These are phyloP conservation scores for Forsythia suspensa DNA, from an alignment of 257 asterid species.

Conservation along the genomic window DNA sequence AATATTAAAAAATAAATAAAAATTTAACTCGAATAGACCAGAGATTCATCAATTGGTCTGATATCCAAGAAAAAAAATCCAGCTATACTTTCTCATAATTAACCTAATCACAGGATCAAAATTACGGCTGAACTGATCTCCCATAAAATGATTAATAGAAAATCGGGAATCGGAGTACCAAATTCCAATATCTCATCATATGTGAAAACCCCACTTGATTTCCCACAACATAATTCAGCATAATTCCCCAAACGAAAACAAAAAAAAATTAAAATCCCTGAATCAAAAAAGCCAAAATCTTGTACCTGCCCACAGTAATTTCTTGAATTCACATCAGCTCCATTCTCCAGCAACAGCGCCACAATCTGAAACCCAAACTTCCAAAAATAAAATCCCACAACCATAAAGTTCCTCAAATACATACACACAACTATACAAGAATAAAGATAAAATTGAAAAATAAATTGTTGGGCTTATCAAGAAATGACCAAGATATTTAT, in stretches of 20 bases:
- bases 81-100: not conserved
- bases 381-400: slow-evolving; percentile 25
- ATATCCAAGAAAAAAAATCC: slow-evolving; percentile 17
- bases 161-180: not conserved
- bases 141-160: slow-evolving; percentile 4
- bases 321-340: slow-evolving; percentile 98
- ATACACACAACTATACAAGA: not conserved
- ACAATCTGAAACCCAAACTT: slow-evolving; percentile 66
- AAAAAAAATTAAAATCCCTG: not conserved
- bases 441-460: not conserved
- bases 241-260: not conserved
- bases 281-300: slow-evolving; percentile 14
- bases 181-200: not conserved
- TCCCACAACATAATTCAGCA: slow-evolving; percentile 4
- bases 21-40: slow-evolving; percentile 19
- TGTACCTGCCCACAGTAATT: slow-evolving; percentile 83
- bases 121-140: slow-evolving; percentile 11
- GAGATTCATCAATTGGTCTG: slow-evolving; percentile 33
- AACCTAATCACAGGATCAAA: slow-evolving; percentile 17
- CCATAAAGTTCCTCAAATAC: not conserved
- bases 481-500: not conserved
- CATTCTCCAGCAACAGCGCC: slow-evolving; percentile 89
- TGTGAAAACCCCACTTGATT: not conserved
- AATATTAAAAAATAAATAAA: slow-evolving; percentile 13
- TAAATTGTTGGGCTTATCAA: slow-evolving; percentile 7